Evolutionary conservation across 768 basidiomycete genomes (phyloP).

Genomic region (Kwoniella pini): DNA sequence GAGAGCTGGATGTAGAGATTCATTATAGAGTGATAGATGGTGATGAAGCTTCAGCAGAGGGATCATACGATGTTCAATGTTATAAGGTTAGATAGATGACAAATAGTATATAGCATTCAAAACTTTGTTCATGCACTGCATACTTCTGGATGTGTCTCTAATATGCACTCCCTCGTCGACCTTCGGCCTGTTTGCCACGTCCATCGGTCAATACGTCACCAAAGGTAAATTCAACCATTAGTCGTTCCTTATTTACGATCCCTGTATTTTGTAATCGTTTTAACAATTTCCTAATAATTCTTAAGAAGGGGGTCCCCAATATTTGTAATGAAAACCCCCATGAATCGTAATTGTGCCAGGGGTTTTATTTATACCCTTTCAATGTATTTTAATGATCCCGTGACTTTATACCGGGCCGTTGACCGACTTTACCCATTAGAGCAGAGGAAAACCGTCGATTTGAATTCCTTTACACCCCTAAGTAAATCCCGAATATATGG

Average conservation of each 20-base stretch:
- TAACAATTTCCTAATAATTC: not conserved
- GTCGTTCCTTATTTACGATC: too few relatives aligned
- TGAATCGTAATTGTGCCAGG: not conserved
- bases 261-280: too few relatives aligned
- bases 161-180: not conserved
- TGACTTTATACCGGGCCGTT: conserved; percentile 4
- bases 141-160: not conserved
- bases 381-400: not conserved
- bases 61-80: conserved; percentile 59
- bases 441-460: not conserved
- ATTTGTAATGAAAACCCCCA: not conserved
- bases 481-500: not conserved
- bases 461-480: not conserved
- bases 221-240: too few relatives aligned
- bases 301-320: not conserved
- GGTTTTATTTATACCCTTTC: not conserved
- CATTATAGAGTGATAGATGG: conserved; percentile 61
- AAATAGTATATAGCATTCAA: too few relatives aligned
- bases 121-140: not conserved
- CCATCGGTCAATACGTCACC: too few relatives aligned
- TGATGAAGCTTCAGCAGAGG: conserved; percentile 60
- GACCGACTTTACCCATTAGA: not conserved
- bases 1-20: conserved; percentile 89
- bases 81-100: conserved; percentile 72
- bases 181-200: not conserved